A percentile compares a stretch with the other conserved stretches of the same genome.
phyloP scores from a whole-genome alignment of 2,329 filamentous ascomycete genomes.

The Xenosphaeropsis pyriputrescens region DNA sequence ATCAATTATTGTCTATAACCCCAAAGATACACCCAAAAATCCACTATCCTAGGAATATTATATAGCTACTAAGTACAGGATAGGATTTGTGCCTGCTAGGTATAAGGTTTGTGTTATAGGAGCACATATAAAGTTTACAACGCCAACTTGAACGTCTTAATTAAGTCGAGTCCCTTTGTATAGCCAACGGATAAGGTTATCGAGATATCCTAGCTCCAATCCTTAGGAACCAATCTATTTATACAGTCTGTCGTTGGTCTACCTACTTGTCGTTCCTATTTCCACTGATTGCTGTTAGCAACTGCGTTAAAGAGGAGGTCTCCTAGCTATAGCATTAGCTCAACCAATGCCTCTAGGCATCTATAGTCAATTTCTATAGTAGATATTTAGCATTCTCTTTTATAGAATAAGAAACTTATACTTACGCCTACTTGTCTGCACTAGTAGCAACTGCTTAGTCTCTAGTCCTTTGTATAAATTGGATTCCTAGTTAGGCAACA shows the following conservation, averaged over 20 bases:
- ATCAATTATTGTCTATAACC: slow-evolving; percentile 1
- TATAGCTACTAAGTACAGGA: not conserved
- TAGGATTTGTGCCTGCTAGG: not conserved
- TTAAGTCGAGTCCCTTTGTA: not conserved
- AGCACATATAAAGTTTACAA: not conserved
- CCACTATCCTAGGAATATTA: not conserved
- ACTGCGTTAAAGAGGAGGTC: not conserved
- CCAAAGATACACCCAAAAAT: not conserved
- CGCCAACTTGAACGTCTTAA: not conserved
- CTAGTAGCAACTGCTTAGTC: not conserved
- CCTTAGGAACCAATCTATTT: not conserved
- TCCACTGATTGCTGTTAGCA: not conserved
- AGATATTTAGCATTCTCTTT: not conserved
- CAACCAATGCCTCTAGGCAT: not conserved
- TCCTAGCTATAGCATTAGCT: not conserved
- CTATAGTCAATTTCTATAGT: slow-evolving; percentile 1
- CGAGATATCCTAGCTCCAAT: not conserved
- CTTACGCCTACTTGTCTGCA: slow-evolving; percentile 1
- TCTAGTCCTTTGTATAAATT: not conserved
- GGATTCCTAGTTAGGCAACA: not conserved
- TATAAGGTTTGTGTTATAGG: not conserved
- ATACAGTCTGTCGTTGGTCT: not conserved
- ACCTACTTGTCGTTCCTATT: not conserved
- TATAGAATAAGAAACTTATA: not conserved
- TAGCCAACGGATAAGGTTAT: not conserved